These are phyloP conservation scores for Tolypocladium tundrense DNA, from an alignment of 2,329 filamentous ascomycete species.

Conservation along the genomic window DNA sequence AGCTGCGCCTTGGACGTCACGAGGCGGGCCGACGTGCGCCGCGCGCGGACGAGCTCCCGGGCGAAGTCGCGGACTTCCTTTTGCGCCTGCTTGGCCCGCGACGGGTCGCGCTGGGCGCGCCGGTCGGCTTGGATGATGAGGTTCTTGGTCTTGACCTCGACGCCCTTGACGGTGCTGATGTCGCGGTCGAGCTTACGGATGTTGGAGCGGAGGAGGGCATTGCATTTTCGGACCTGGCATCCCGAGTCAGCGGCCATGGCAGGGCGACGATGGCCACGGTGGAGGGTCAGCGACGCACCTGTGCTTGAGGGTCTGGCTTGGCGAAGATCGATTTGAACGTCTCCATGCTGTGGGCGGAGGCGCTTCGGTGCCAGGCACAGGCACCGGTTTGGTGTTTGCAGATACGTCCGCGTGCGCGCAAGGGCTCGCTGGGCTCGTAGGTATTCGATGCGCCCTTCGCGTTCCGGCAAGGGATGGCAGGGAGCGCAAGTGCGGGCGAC, in stretches of 20 bases:
- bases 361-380: background rate
- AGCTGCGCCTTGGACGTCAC: slow-evolving; percentile 86
- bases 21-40: slow-evolving; percentile 64
- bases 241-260: slow-evolving; percentile 3
- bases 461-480: background rate
- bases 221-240: slow-evolving; percentile 83
- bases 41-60: slow-evolving; percentile 72
- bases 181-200: slow-evolving; percentile 92
- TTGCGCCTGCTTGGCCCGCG: slow-evolving; percentile 67
- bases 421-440: background rate
- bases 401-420: background rate
- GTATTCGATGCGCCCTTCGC: background rate
- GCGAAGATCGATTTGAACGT: slow-evolving; percentile 76
- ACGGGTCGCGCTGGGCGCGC: slow-evolving; percentile 70
- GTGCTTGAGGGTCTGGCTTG: slow-evolving; percentile 84
- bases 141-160: slow-evolving; percentile 75
- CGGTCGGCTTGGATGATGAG: slow-evolving; percentile 75
- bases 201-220: slow-evolving; percentile 78
- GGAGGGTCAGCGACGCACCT: slow-evolving; percentile 45
- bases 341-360: slow-evolving; percentile 56
- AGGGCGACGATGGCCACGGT: background rate
- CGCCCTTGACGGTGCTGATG: slow-evolving; percentile 65
- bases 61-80: slow-evolving; percentile 83
- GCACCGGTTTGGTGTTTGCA: background rate
- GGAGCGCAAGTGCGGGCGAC: background rate